Conservation (phyloP, 2,329 filamentous ascomycete genomes). For the Aureobasidium sp. region DNA sequence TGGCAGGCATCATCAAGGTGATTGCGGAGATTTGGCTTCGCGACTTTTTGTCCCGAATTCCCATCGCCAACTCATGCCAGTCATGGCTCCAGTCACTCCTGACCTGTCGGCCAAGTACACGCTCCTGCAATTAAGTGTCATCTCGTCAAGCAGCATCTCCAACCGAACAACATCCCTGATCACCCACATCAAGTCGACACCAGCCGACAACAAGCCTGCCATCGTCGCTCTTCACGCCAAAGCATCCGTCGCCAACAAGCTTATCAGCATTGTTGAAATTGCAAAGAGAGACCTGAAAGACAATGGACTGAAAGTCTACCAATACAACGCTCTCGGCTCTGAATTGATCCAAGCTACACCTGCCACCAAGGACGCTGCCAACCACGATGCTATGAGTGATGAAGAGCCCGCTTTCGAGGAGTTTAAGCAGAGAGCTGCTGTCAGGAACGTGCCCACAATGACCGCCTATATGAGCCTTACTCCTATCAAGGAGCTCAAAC, state of each 20-base stretch:
- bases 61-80: not conserved
- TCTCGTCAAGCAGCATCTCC: conserved; percentile 26
- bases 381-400: conserved; percentile 23
- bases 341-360: conserved; percentile 20
- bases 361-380: conserved; percentile 2
- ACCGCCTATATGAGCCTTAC: conserved; percentile 52
- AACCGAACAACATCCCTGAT: conserved; percentile 24
- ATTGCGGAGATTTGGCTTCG: not conserved
- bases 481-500: conserved; percentile 50
- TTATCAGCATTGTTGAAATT: conserved; percentile 62
- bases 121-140: conserved; percentile 22
- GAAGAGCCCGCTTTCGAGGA: conserved; percentile 46
- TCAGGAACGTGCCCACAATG: conserved; percentile 48
- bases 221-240: conserved; percentile 36
- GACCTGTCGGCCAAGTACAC: conserved; percentile 20
- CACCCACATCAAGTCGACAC: conserved; percentile 17
- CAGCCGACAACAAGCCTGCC: conserved; percentile 25
- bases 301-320: conserved; percentile 38
- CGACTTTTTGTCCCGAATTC: not conserved
- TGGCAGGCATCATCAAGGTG: conserved; percentile 11
- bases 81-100: not conserved
- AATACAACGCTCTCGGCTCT: conserved; percentile 27
- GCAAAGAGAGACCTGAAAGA: conserved; percentile 33
- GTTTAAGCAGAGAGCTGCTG: conserved; percentile 44
- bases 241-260: conserved; percentile 47